Percentiles rank a stretch among this genome's conserved stretches.
These are phyloP conservation scores for Fraxinus baroniana DNA, from an alignment of 305 asterid species.

Conservation along the genomic window DNA sequence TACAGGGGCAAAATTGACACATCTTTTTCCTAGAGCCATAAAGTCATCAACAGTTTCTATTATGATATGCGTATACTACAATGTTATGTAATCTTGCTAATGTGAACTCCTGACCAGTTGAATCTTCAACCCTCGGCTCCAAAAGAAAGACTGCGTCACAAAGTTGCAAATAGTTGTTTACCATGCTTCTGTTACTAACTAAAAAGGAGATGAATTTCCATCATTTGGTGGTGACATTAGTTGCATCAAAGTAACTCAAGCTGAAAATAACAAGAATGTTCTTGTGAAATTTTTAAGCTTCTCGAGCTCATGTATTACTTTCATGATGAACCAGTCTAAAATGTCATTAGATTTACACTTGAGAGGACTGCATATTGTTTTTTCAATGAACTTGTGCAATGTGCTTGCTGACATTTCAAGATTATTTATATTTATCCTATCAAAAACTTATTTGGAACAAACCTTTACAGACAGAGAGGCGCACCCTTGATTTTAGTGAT, in stretches of 20 bases:
- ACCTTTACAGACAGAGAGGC: conserved; percentile 63
- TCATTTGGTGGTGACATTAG: not conserved
- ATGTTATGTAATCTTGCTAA: not conserved
- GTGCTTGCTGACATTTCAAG: not conserved
- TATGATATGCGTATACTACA: not conserved
- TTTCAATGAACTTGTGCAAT: not conserved
- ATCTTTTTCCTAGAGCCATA: not conserved
- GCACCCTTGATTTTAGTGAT: conserved; percentile 82
- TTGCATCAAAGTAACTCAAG: not conserved
- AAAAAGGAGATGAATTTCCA: not conserved
- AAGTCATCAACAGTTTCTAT: not conserved
- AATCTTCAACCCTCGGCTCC: not conserved
- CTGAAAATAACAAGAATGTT: not conserved
- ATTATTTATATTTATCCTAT: not conserved
- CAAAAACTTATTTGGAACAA: not conserved
- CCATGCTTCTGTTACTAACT: not conserved
- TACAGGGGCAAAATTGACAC: not conserved
- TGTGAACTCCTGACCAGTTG: conserved; percentile 4
- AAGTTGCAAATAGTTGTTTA: not conserved
- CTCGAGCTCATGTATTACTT: not conserved
- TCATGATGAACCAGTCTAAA: not conserved
- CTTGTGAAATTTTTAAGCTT: not conserved
- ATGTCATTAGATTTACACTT: not conserved
- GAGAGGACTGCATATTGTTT: not conserved
- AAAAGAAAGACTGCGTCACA: not conserved